Evolutionary conservation across 2,329 filamentous ascomycete species (phyloP).

Genomic region (Trichothecium sympodiale): DNA sequence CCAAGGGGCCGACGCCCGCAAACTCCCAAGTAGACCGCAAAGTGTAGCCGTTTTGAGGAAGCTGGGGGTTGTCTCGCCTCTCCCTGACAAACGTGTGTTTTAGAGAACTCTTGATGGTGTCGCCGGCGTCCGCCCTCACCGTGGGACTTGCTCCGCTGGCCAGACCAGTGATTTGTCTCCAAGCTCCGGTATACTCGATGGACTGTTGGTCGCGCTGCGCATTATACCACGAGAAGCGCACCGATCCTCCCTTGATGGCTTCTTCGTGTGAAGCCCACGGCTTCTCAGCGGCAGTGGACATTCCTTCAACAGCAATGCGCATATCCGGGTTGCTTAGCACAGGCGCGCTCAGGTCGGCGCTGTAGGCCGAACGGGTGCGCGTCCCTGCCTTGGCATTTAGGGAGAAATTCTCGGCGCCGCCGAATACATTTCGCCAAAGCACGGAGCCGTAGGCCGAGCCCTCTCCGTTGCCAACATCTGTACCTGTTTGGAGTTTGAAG

Average conservation of each 20-base stretch:
- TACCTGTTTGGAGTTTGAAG: conserved; percentile 85
- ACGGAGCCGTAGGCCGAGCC: conserved; percentile 86
- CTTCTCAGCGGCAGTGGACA: conserved; percentile 79
- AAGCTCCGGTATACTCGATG: conserved; percentile 67
- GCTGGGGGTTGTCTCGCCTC: conserved; percentile 69
- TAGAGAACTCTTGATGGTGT: conserved; percentile 80
- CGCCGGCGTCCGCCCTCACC: conserved; percentile 75
- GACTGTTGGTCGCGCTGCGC: conserved; percentile 59
- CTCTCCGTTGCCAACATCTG: conserved; percentile 86
- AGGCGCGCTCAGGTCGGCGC: conserved; percentile 72
- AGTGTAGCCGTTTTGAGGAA: conserved; percentile 75
- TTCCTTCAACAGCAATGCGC: conserved; percentile 64
- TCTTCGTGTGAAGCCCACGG: conserved; percentile 93
- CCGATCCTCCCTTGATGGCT: conserved; percentile 63
- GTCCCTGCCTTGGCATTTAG: conserved; percentile 84
- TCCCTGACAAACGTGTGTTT: conserved; percentile 75
- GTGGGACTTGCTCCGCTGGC: conserved; percentile 66
- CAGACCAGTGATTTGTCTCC: conserved; percentile 81
- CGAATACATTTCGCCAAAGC: conserved; percentile 83
- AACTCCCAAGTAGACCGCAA: conserved; percentile 69
- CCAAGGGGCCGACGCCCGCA: conserved; percentile 75
- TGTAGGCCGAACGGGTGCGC: conserved; percentile 83
- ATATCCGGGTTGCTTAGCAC: conserved; percentile 76
- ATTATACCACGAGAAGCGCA: conserved; percentile 67
- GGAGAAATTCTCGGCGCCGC: conserved; percentile 81